Base-by-base conservation (phyloP, 345 rosid species). In the Lumnitzera littorea region DNA sequence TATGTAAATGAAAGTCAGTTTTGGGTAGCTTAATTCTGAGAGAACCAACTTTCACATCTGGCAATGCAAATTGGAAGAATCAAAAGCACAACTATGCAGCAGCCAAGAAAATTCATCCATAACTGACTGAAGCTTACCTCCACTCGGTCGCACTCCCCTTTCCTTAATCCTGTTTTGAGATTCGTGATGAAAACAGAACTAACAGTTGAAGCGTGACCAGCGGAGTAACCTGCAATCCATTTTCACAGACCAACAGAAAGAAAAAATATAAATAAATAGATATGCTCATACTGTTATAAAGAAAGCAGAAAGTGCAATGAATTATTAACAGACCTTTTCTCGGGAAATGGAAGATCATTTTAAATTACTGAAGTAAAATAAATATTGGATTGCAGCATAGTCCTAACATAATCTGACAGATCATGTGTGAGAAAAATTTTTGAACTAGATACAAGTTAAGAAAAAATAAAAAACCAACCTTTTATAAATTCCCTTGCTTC, bases 141-240 rank as follows among this genome's bases (percentile, higher is more conserved):
- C 69, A 81, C 97, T 72, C 82, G 76, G 67, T 89, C 96, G 65
- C 82, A 83, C 36, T 71, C 94, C 62, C 89, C 96, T 80, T 81
- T 85, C 47, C 82, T 73, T 62, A 62, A 60, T 59, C 96, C 87
- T 11, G 87, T 84, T 68, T 82, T 85, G 48, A 87, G 78, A 64
- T 92, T 89, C 27, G 88, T 85, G 23, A 87, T 89, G 51, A 83
- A 76, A 72, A 92, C 94, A 69, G 94, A 87, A 60, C 96, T 79
- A 60, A 92, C 83, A 36, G 94, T 89, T 71, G 96, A 88, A 62
- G 87, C 80, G 24, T 76, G 88, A 23, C 88, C 74, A 5, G 82
- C 80, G 31, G 88, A 87, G 70, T 92, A 92, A 71, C 80, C 96
- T 92, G 79, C 70, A 57, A 20, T 67, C 57, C 52, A 23, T 52